Conservation (phyloP, 352 stramenopile species). For the Globisporangium nunn region DNA sequence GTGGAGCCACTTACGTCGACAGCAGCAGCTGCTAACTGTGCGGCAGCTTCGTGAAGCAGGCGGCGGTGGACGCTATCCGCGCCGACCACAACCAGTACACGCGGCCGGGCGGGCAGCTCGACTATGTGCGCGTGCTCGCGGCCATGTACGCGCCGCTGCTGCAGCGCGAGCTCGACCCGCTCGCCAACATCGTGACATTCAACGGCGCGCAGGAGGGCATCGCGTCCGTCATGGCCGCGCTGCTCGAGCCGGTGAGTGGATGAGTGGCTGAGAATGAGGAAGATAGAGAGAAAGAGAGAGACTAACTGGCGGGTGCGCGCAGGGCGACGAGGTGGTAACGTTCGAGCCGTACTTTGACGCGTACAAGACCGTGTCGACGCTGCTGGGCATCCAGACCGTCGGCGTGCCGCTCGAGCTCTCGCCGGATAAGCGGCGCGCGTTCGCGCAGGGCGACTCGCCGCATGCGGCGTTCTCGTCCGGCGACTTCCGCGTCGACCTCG, state of each 20-base stretch:
- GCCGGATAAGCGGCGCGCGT: slow-evolving; percentile 31
- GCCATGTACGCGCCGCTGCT: slow-evolving; percentile 77
- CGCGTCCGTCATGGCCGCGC: slow-evolving; percentile 65
- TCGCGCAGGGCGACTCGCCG: slow-evolving; percentile 18
- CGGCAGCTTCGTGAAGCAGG: slow-evolving; percentile 81
- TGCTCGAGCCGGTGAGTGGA: slow-evolving; percentile 52
- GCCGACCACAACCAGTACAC: slow-evolving; percentile 88
- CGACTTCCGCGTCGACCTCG: slow-evolving; percentile 82
- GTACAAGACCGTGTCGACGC: slow-evolving; percentile 80
- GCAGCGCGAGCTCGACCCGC: slow-evolving; percentile 53
- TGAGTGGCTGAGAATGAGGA: background rate
- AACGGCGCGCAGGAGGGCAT: slow-evolving; percentile 87
- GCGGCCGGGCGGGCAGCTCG: slow-evolving; percentile 67
- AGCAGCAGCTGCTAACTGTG: background rate
- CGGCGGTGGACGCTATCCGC: slow-evolving; percentile 75
- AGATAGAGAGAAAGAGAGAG: background rate
- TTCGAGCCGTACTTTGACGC: slow-evolving; percentile 90
- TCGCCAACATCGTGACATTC: slow-evolving; percentile 83
- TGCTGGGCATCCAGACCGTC: slow-evolving; percentile 73
- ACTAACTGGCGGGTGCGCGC: background rate
- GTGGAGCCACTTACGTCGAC: no score
- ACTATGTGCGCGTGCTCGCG: slow-evolving; percentile 73
- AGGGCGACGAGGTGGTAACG: slow-evolving; percentile 82
- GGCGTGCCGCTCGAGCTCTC: slow-evolving; percentile 65
- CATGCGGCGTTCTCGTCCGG: slow-evolving; percentile 45